A percentile compares a stretch with the other conserved stretches of the same genome.
Evolutionary conservation across 2,329 filamentous ascomycete species (phyloP).

Genomic region (Moelleriella libera): DNA sequence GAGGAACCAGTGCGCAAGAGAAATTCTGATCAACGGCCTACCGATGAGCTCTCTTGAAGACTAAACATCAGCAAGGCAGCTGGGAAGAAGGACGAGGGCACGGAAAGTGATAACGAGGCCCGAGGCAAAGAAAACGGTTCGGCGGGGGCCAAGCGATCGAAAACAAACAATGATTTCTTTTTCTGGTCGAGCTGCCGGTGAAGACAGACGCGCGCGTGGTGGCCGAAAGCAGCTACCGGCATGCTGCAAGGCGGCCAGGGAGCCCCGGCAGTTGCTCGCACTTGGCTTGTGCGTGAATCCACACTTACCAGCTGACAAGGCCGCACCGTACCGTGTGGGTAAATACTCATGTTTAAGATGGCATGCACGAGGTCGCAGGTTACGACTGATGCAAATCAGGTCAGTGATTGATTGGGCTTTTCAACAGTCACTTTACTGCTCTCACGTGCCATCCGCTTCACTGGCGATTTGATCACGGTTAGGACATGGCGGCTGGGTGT

Average conservation of each 20-base stretch:
- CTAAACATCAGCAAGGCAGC: too few relatives aligned
- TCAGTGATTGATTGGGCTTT: too few relatives aligned
- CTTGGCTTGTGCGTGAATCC: neutral
- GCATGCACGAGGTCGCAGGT: too few relatives aligned
- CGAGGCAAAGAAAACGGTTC: neutral
- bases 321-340: neutral
- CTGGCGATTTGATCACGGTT: too few relatives aligned
- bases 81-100: neutral
- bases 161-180: neutral
- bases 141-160: neutral
- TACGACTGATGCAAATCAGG: too few relatives aligned
- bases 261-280: neutral
- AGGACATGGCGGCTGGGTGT: too few relatives aligned
- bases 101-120: neutral
- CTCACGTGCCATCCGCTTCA: too few relatives aligned
- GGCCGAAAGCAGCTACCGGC: neutral
- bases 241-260: neutral
- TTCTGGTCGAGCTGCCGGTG: neutral
- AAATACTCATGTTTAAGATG: too few relatives aligned
- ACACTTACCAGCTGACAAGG: neutral
- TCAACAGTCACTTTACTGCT: too few relatives aligned
- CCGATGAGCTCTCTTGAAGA: too few relatives aligned
- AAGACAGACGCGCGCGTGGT: neutral
- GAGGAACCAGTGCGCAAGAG: too few relatives aligned
- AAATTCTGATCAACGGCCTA: too few relatives aligned